Evolutionary conservation across 208 protist species (phyloP).

Genomic region (Leishmania mexicana): DNA sequence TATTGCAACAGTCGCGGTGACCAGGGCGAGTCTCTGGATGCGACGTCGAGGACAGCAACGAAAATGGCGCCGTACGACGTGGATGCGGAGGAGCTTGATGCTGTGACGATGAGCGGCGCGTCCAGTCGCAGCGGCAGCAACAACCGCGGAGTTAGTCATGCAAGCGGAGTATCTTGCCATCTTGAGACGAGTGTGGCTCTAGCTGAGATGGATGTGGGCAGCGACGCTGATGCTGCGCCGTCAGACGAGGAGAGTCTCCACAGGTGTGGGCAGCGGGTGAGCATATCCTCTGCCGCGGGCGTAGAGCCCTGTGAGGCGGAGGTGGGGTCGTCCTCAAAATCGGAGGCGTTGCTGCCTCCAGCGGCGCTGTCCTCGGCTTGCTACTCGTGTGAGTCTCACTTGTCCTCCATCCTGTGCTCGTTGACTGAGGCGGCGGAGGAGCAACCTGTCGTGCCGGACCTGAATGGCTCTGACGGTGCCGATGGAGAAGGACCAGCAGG

Average conservation of each 20-base stretch:
- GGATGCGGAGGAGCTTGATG: conserved; percentile 22
- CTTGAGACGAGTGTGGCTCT: not conserved
- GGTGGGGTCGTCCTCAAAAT: not conserved
- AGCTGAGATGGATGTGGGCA: not conserved
- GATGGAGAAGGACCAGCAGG: not conserved
- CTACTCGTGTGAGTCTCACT: conserved; percentile 16
- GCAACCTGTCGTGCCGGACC: not conserved
- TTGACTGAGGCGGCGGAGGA: conserved; percentile 3
- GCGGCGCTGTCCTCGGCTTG: not conserved
- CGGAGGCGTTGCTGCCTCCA: not conserved
- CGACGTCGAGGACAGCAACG: not conserved
- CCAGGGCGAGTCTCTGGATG: not conserved
- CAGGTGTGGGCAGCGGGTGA: not conserved
- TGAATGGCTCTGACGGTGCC: not conserved
- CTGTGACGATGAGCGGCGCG: not conserved
- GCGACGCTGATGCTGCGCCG: not conserved
- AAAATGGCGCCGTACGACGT: conserved; percentile 16
- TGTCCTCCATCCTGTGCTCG: conserved; percentile 23
- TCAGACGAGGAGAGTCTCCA: not conserved
- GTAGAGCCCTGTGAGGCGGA: not conserved
- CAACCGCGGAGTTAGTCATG: not conserved
- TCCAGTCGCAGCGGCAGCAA: not conserved
- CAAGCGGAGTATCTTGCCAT: not conserved
- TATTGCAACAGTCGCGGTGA: not conserved
- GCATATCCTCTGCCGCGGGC: not conserved